Percentiles rank a stretch among this genome's conserved stretches.
phyloP scores from a whole-genome alignment of 306 rosid genomes.

The Lathyrus tuberosus region DNA sequence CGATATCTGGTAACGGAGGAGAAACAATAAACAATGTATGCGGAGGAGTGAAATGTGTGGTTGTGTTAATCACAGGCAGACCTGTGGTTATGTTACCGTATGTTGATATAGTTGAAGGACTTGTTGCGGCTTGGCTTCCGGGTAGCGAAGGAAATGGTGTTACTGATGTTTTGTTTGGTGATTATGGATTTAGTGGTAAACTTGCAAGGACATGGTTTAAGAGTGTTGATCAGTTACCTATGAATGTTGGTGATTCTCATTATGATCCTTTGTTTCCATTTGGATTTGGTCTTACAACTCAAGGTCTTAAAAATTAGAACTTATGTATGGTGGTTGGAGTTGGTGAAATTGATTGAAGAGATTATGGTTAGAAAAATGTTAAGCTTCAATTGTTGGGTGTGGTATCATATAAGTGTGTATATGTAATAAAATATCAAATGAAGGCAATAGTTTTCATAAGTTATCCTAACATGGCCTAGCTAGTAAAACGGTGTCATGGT shows the following conservation, averaged over 20 bases:
- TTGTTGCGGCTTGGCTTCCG: slow-evolving; percentile 55
- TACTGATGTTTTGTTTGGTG: slow-evolving; percentile 49
- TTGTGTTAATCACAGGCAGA: slow-evolving; percentile 40
- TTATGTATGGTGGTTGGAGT: no score
- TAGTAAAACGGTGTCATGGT: background rate
- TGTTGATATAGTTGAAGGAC: slow-evolving; percentile 2
- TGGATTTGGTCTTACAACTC: slow-evolving; percentile 51
- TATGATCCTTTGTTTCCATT: slow-evolving; percentile 50
- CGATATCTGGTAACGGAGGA: slow-evolving; percentile 31
- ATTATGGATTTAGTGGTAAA: slow-evolving; percentile 46
- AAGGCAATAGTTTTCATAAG: background rate
- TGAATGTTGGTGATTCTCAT: slow-evolving; percentile 49
- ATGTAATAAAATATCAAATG: background rate
- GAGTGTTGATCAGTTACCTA: slow-evolving; percentile 45
- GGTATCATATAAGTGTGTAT: background rate
- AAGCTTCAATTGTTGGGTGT: no score
- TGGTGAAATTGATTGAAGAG: no score
- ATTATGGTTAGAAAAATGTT: no score
- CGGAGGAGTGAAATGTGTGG: slow-evolving; percentile 40
- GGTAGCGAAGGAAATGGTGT: slow-evolving; percentile 49
- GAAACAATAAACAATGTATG: slow-evolving; percentile 42
- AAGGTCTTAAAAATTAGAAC: background rate
- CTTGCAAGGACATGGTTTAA: slow-evolving; percentile 50
- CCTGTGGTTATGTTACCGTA: slow-evolving; percentile 45
- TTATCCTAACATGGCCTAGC: background rate